Base-by-base conservation (phyloP, 257 asterid genomes). In the Schizonepeta tenuifolia region DNA sequence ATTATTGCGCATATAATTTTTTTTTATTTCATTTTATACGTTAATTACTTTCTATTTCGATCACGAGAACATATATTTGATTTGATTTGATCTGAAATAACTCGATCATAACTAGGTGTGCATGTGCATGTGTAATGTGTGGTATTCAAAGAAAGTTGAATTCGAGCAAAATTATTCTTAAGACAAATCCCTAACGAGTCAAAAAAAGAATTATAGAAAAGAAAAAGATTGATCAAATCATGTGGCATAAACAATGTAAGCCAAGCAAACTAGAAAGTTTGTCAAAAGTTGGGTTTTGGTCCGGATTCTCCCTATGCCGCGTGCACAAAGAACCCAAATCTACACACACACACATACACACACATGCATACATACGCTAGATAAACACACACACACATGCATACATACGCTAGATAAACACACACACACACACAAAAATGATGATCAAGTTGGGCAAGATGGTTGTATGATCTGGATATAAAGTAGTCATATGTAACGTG, bases 401-500 rank as follows among this genome's bases (percentile, higher is more conserved):
- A n/a, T n/a, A n/a, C n/a, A n/a, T n/a, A n/a, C n/a, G n/a, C n/a
- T n/a, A n/a, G n/a, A n/a, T n/a, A n/a, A n/a, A n/a, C n/a, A n/a
- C n/a, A 36, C 18, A 38, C 6, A 26, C 43, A 58, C 20, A 58
- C 12, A 58, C 0, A 9, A 21, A 15, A 66, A 70, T 54, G 26
- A 28, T 24, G 18, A 70, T 40, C 7, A 57, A 14, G 22, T 44
- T 58, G 70, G 70, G 41, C 20, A 72, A 50, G 65, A 63, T 63
- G 36, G 36, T 5, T 31, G 46, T 51, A 69, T 24, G 36, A 53
- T 63, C 35, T 22, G 63, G 71, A 68, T 68, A 68, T 50, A 72
- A 72, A 31, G 7, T 5, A 31, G 7, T 31, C 36, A 1, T n/a
- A n/a, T 31, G 36, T 31, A 31, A 31, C 1, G 7, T 31, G 35